Conservation (phyloP, 805 yeast species). For the Wickerhamiella azyma region DNA sequence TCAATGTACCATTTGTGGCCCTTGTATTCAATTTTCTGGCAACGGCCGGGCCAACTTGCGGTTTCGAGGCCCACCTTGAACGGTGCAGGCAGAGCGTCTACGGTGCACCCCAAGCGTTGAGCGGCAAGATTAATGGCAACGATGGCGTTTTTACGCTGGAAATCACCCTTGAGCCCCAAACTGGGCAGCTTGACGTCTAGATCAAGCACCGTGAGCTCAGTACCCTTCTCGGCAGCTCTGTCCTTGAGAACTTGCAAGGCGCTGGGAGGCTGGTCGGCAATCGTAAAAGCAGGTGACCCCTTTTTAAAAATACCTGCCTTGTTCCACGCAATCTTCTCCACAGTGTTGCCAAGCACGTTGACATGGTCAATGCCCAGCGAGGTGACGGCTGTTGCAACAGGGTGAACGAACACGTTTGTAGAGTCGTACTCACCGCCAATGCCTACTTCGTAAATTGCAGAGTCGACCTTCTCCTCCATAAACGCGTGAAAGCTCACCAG, state of each 20-base stretch:
- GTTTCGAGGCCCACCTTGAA: constrained; percentile 15
- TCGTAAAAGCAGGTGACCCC: constrained; percentile 53
- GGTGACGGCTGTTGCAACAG: constrained; percentile 75
- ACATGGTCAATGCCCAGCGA: constrained; percentile 89
- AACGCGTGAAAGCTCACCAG: constrained; percentile 84
- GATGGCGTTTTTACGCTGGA: constrained; percentile 78
- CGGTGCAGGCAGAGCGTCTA: constrained; percentile 14
- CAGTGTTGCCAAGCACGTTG: constrained; percentile 69
- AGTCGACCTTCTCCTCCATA: constrained; percentile 72
- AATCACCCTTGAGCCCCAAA: constrained; percentile 44
- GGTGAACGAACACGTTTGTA: constrained; percentile 72
- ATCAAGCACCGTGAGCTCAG: constrained; percentile 37
- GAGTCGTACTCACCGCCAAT: constrained; percentile 97
- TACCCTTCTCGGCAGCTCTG: constrained; percentile 56
- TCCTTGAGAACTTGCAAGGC: constrained; percentile 37
- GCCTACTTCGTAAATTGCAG: constrained; percentile 95
- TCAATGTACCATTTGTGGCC: constrained; percentile 70
- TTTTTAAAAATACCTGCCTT: constrained; percentile 83
- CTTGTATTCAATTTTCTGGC: constrained; percentile 49
- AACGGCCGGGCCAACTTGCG: constrained; percentile 83
- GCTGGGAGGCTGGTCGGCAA: constrained; percentile 38
- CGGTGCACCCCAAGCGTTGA: constrained; percentile 29
- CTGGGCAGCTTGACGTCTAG: constrained; percentile 26
- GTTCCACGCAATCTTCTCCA: constrained; percentile 89
- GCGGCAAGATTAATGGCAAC: constrained; percentile 63